A percentile compares a stretch with the other conserved stretches of the same genome.
Evolutionary conservation across 176 grass and related monocot species (phyloP).

Genomic region (Zea mays): Zm-B73-REFERENCE-NAM-5.0 NC_050098.1:235789501-235790000

Average conservation of each 20-base stretch:
- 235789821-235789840: conserved; percentile 82
- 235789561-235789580: conserved; percentile 55
- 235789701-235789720: conserved; percentile 86
- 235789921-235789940: background rate
- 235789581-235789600: conserved; percentile 94
- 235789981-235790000: background rate
- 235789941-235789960: background rate
- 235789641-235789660: conserved; percentile 96
- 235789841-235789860: conserved; percentile 80
- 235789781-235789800: conserved; percentile 11
- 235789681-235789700: conserved; percentile 96
- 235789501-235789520: conserved; percentile 14
- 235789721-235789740: conserved; percentile 55
- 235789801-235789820: conserved; percentile 18
- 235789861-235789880: conserved; percentile 83
- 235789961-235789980: background rate
- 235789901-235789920: conserved; percentile 33
- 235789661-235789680: conserved; percentile 85
- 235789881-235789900: conserved; percentile 84
- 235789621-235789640: conserved; percentile 98
- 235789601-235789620: conserved; percentile 98
- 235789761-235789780: background rate
- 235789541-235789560: background rate
- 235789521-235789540: background rate
- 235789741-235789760: conserved; percentile 14